Base-by-base conservation (phyloP, 345 rosid genomes). In the Salix brachista region DNA sequence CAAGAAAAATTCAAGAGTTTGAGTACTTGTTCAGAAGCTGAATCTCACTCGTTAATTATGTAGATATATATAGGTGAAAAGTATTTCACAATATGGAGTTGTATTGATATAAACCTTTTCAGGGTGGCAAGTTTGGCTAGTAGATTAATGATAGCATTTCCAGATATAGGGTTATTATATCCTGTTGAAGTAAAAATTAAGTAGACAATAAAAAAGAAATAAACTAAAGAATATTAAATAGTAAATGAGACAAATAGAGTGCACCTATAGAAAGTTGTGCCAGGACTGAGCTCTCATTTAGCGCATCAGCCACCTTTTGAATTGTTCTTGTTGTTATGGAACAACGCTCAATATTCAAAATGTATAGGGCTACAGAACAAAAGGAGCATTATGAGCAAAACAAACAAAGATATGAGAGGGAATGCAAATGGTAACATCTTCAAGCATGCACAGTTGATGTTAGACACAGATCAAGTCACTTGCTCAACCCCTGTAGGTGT, bases 321-420 rank as follows among this genome's bases (percentile, higher is more conserved):
- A 91, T 84, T 70, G 95, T 91, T 79, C 99, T 86, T 34, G 97
- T 91, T 77, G 99, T 89, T 80, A 92, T 84, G 62, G 92, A 91
- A 81, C 99, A 94, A 34, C 82, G 83, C 78, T 91, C 97, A 68
- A 90, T 83, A 70, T 90, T 96, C 87, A 96, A 88, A 87, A 85
- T 90, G 76, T 89, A 92, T 62, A 96, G 92, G 73, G 91, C 97
- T 96, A 72, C 71, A 79, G 72, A 78, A 77, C 10, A 81, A 85
- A 83, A 72, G 56, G 42, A 23, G 50, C 30, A 25, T 14, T 18
- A 70, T 41, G 44, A 41, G 4, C 17, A 77, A 41, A 23, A 61
- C 41, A 73, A 71, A 67, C 1, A 67, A 52, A 41, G 26, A 5
- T 50, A 56, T 14, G n/a, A 21, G 11, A 25, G 34, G 23, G 54